Conservation (phyloP, 495 filamentous ascomycete species). For the Aspergillus panamensis region DNA sequence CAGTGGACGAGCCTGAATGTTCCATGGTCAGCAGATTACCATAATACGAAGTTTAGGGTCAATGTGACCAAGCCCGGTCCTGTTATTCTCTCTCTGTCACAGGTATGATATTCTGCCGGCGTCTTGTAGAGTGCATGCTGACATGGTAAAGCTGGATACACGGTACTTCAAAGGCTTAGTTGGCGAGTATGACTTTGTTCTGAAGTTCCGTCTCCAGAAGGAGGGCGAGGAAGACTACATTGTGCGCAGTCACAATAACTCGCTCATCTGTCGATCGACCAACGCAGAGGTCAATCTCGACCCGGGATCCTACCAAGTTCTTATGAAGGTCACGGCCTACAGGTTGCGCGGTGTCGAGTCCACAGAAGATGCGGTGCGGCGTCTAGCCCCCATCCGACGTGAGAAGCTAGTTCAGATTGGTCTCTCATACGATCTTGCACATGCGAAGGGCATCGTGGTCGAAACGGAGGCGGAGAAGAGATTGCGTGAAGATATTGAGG, state of each 20-base stretch:
- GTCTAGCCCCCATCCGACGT: conserved; percentile 57
- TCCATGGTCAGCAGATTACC: conserved; percentile 82
- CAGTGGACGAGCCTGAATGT: conserved; percentile 83
- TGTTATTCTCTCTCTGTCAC: conserved; percentile 75
- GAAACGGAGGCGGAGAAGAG: conserved; percentile 65
- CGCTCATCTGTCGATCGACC: conserved; percentile 71
- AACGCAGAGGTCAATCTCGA: conserved; percentile 80
- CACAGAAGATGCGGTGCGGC: conserved; percentile 65
- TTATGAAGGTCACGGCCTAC: conserved; percentile 75
- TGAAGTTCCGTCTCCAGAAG: conserved; percentile 80
- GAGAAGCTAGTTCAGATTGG: conserved; percentile 84
- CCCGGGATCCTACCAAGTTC: conserved; percentile 72
- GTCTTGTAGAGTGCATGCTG: background rate
- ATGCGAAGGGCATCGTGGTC: conserved; percentile 66
- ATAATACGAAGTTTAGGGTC: conserved; percentile 76
- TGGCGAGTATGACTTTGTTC: conserved; percentile 74
- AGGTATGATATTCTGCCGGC: conserved; percentile 35
- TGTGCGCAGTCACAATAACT: conserved; percentile 69
- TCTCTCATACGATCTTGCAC: conserved; percentile 77
- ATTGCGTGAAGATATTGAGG: conserved; percentile 39
- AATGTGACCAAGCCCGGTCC: conserved; percentile 62
- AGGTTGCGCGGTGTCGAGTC: conserved; percentile 47
- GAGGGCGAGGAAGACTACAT: conserved; percentile 80
- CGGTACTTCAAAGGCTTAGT: conserved; percentile 81
- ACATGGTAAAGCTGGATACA: conserved; percentile 57